A percentile compares a stretch with the other conserved stretches of the same genome.
phyloP scores from a whole-genome alignment of 176 grass and related monocot genomes.

The Avena atlantica region DNA sequence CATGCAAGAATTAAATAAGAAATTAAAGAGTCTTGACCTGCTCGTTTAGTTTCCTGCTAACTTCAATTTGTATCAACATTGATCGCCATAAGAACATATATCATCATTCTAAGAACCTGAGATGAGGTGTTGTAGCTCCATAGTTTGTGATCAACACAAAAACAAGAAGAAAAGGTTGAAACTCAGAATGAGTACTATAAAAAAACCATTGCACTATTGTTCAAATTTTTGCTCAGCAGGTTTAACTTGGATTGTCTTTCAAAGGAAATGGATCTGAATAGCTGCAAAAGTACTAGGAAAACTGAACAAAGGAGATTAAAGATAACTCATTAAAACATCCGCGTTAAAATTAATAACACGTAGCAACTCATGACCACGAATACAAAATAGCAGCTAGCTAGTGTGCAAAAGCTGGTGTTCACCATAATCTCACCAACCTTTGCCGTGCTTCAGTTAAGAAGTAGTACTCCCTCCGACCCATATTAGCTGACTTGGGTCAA shows the following conservation, averaged over 20 bases:
- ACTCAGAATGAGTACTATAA: too few species aligned
- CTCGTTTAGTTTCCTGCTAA: background rate
- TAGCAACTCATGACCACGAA: background rate
- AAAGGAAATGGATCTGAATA: background rate
- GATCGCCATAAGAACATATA: background rate
- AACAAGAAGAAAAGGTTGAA: too few species aligned
- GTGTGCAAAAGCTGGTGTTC: slow-evolving; percentile 17
- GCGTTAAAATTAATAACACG: slow-evolving; percentile 9
- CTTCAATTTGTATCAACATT: background rate
- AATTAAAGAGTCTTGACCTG: background rate
- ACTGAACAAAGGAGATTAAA: background rate
- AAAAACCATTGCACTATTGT: too few species aligned
- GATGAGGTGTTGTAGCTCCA: background rate
- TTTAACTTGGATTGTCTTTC: slow-evolving; percentile 16
- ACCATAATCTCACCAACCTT: slow-evolving; percentile 39
- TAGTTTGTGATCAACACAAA: too few species aligned
- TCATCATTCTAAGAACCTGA: slow-evolving; percentile 1
- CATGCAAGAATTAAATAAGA: background rate
- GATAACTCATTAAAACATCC: background rate
- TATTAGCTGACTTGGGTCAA: too few species aligned
- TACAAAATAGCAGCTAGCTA: slow-evolving; percentile 30
- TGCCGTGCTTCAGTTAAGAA: slow-evolving; percentile 38
- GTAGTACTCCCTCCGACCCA: too few species aligned
- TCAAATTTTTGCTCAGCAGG: too few species aligned
- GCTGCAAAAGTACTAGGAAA: background rate